Base-by-base conservation (phyloP, 768 basidiomycete species). In the Podaxis sp. region DNA sequence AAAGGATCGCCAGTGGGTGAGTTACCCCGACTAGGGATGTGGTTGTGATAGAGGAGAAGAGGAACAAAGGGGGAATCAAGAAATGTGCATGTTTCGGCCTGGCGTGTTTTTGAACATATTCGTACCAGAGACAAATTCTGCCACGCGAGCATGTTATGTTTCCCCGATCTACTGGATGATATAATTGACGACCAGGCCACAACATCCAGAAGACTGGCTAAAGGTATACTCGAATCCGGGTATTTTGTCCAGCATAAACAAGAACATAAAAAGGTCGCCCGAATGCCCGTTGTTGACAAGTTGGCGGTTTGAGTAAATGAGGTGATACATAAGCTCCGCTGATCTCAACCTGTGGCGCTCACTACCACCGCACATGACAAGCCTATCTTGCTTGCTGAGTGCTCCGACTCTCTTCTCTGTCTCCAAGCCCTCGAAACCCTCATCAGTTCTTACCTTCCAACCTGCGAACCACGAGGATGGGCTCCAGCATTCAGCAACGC, bases 1-100 rank as follows among this genome's bases (percentile, higher is more conserved):
- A 13, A 27, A 2, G 33, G 29, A 47, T 69, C 67, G 64, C 67
- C 66, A 63, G 70, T 66, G 71, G 56, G 50, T 49, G 65, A 61
- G 67, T 67, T 65, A 77, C 74, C 77, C 75, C 77, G 74, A 76
- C 77, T 75, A 78, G 77, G 76, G 76, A 74, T 75, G 73, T 72
- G 73, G 68, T 68, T 73, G 66, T 68, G 63, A 66, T 65, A 64
- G 69, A 64, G 65, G 60, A 66, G 65, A 68, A 64, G 57, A 69
- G 67, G 64, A n/a, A 52, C 63, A 29, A 52, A 66, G 61, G 64
- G 63, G 60, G 57, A 61, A 36, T n/a, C 43, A 46, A 59, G 57
- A 55, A 37, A 47, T 15, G 27, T 11, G 57, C 40, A 29, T 56
- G 61, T 62, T 62, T 62, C 54, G 55, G 61, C 55, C 61, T 62